Conservation (phyloP, 2,329 filamentous ascomycete genomes). For the Aspergillus ibericus region DNA sequence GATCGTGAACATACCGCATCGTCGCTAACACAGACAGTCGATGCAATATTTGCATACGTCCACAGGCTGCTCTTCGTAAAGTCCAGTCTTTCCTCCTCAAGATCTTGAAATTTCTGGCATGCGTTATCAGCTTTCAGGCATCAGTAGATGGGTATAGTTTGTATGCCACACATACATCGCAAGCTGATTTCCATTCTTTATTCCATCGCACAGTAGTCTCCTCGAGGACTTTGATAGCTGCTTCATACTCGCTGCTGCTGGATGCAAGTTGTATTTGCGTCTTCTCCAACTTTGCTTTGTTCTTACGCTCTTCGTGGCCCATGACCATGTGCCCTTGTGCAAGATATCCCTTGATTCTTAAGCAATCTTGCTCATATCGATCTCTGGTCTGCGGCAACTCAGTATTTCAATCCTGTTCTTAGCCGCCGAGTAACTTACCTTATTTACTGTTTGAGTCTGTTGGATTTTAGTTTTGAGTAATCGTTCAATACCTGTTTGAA, state of each 20-base stretch:
- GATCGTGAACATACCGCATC: conserved; percentile 61
- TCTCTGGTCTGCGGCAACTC: conserved; percentile 67
- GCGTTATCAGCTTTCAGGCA: conserved; percentile 21
- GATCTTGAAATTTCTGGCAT: conserved; percentile 87
- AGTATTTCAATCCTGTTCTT: conserved; percentile 7
- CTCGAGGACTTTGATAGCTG: conserved; percentile 86
- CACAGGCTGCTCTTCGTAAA: conserved; percentile 97
- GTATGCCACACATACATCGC: conserved; percentile 58
- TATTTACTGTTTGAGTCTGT: conserved; percentile 88
- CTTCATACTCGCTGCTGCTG: conserved; percentile 91
- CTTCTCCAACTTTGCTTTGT: conserved; percentile 98
- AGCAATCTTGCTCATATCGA: conserved; percentile 93
- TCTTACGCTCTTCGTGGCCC: conserved; percentile 98
- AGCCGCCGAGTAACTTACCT: conserved; percentile 55
- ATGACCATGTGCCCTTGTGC: conserved; percentile 99
- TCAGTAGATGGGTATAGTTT: background rate
- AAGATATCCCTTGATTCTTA: conserved; percentile 97
- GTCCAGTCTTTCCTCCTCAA: conserved; percentile 94
- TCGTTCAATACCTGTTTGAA: conserved; percentile 92
- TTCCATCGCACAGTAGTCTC: conserved; percentile 97
- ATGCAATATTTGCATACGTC: conserved; percentile 96
- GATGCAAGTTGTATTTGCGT: conserved; percentile 92
- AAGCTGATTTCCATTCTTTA: conserved; percentile 95
- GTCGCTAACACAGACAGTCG: conserved; percentile 95
- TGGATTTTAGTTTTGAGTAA: conserved; percentile 89